Base-by-base conservation (phyloP, 306 rosid species). In the Mucuna pruriens region DNA sequence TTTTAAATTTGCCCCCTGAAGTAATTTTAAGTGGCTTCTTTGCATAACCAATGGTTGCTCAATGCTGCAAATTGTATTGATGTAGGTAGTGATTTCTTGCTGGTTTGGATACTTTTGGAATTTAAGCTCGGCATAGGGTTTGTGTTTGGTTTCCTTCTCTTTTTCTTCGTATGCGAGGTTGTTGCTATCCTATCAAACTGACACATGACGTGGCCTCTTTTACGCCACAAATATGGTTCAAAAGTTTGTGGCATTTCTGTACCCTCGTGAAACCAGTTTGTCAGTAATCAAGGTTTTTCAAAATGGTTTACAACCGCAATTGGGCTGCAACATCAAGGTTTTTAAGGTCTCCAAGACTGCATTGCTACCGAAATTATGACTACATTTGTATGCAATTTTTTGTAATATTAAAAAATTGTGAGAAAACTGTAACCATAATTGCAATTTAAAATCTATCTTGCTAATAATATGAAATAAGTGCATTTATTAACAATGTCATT, bases 131-230 rank as follows among this genome's bases (percentile, higher is more conserved):
- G 34, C 46, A 72, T n/a, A 46, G 45, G 66, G 19, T 71, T 67
- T 78, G 52, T 55, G 23, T 75, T 39, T 71, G 51, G 29, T 62
- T 81, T 26, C 36, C 19, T 49, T 51, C 40, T 19, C 76, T 29
- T n/a, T n/a, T n/a, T n/a, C n/a, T n/a, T n/a, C n/a, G n/a, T n/a
- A n/a, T n/a, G n/a, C n/a, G n/a, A n/a, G n/a, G n/a, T n/a, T n/a
- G n/a, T n/a, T n/a, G n/a, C n/a, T n/a, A n/a, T n/a, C n/a, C n/a
- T n/a, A n/a, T 13, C 52, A 15, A 46, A 13, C 22, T 72, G 39
- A 49, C 29, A 33, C 57, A 12, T 40, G 62, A 48, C 16, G 40
- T 57, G 34, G 34, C 60, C 70, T 75, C 29, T 74, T 58, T 34
- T 25, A 23, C 25, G n/a, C 20, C 54, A 23, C 25, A 75, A 57